These are phyloP conservation scores for Rhizophagus prolifer DNA, from an alignment of 192 early-diverging fungal species.

Conservation along the genomic window DNA sequence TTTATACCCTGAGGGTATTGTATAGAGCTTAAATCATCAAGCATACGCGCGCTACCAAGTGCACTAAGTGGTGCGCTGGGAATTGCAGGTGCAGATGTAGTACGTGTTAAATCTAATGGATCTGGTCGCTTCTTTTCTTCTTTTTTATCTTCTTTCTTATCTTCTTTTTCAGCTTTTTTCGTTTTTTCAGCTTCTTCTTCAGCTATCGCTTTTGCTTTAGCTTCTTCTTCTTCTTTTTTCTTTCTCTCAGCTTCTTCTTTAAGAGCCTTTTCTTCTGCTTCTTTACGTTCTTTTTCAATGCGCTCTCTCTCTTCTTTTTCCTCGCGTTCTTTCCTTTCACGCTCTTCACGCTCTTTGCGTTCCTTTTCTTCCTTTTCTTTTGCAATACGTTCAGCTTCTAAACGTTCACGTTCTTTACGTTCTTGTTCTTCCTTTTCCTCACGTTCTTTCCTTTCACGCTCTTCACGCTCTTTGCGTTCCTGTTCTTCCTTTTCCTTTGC, in stretches of 20 bases:
- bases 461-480: constrained; percentile 33
- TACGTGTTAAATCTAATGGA: constrained; percentile 42
- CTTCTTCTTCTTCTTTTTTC: constrained; percentile 17
- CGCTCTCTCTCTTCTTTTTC: constrained; percentile 14
- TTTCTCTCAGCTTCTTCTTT: constrained; percentile 28
- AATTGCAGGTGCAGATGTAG: constrained; percentile 42
- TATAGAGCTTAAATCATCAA: constrained; percentile 49
- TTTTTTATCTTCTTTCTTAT: constrained; percentile 32
- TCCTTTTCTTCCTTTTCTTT: constrained; percentile 29
- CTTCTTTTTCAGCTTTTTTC: constrained; percentile 29
- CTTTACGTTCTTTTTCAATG: constrained; percentile 20
- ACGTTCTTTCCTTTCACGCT: no score
- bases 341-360: constrained; percentile 27
- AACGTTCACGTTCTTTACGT: constrained; percentile 30
- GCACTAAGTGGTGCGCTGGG: constrained; percentile 37
- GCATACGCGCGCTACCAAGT: constrained; percentile 35
- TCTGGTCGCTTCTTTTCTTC: constrained; percentile 45
- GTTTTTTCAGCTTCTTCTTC: constrained; percentile 33
- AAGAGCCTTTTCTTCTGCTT: constrained; percentile 26
- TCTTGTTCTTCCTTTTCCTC: constrained; percentile 29
- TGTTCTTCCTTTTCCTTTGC: constrained; percentile 36
- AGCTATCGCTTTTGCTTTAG: constrained; percentile 21
- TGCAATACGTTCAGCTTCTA: constrained; percentile 22
- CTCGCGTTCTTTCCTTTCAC: constrained; percentile 35
- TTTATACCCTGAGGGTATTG: constrained; percentile 51